phyloP scores from a whole-genome alignment of 2,329 filamentous ascomycete species.

The Aspergillus clavatus region DNA sequence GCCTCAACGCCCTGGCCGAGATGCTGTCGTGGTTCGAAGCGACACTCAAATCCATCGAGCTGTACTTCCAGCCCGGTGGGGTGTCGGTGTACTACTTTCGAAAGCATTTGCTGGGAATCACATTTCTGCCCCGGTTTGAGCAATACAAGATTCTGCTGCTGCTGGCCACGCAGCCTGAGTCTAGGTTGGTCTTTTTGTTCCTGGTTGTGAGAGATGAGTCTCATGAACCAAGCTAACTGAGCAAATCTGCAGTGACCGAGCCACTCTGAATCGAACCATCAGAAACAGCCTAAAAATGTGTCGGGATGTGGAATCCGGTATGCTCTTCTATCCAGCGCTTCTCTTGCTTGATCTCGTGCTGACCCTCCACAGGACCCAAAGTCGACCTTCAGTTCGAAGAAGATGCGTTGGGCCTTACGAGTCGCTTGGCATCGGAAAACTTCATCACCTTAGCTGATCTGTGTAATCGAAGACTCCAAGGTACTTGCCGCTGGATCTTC shows the following conservation, averaged over 20 bases:
- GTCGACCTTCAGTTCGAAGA: slow-evolving; percentile 17
- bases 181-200: slow-evolving; percentile 9
- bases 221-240: not conserved
- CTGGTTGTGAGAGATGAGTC: not conserved
- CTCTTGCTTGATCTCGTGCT: not conserved
- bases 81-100: slow-evolving; percentile 22
- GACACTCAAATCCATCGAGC: slow-evolving; percentile 22
- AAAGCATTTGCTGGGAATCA: slow-evolving; percentile 24
- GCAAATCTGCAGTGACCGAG: slow-evolving; percentile 12
- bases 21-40: slow-evolving; percentile 19
- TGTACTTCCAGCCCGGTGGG: slow-evolving; percentile 30
- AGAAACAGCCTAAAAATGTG: slow-evolving; percentile 10
- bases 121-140: slow-evolving; percentile 24
- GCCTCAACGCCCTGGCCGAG: slow-evolving; percentile 19
- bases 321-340: not conserved
- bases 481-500: slow-evolving; percentile 26
- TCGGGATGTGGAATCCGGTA: slow-evolving; percentile 17
- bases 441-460: slow-evolving; percentile 27
- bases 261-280: slow-evolving; percentile 15
- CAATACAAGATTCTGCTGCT: slow-evolving; percentile 28
- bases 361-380: slow-evolving; percentile 9
- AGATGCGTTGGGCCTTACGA: slow-evolving; percentile 15
- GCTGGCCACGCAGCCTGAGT: slow-evolving; percentile 25
- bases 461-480: slow-evolving; percentile 24
- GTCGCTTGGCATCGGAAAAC: slow-evolving; percentile 16